phyloP scores from a whole-genome alignment of 2,329 filamentous ascomycete genomes.

The Epichloe uncinata region DNA sequence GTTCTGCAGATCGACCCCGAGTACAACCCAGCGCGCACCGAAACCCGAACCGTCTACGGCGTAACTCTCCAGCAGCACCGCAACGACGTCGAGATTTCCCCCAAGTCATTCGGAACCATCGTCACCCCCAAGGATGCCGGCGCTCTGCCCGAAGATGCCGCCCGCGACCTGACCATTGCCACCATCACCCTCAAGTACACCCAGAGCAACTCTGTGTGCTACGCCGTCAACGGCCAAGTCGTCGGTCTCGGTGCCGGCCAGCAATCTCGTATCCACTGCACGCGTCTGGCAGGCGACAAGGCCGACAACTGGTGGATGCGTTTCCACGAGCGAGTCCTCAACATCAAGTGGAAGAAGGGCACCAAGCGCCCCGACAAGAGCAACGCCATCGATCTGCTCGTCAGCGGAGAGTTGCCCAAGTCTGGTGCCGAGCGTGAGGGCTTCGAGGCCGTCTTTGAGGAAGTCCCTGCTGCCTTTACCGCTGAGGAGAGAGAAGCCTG shows the following conservation, averaged over 20 bases:
- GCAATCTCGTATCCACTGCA: constrained; percentile 97
- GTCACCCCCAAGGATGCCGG: constrained; percentile 71
- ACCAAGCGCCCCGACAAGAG: constrained; percentile 95
- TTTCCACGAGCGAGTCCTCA: constrained; percentile 81
- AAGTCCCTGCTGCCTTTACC: constrained; percentile 72
- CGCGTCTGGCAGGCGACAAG: constrained; percentile 91
- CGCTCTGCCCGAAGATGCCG: constrained; percentile 63
- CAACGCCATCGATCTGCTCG: constrained; percentile 93
- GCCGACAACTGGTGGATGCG: constrained; percentile 99
- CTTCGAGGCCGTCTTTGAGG: constrained; percentile 83
- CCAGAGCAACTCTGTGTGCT: constrained; percentile 98
- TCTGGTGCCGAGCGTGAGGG: constrained; percentile 70
- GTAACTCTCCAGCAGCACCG: constrained; percentile 80
- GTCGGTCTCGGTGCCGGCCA: constrained; percentile 91
- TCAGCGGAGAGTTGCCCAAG: constrained; percentile 78
- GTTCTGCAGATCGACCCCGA: constrained; percentile 87
- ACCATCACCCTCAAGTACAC: constrained; percentile 98
- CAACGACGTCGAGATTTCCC: constrained; percentile 85
- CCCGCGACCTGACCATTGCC: constrained; percentile 83
- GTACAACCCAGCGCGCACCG: constrained; percentile 67
- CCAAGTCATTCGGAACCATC: constrained; percentile 72
- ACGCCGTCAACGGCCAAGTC: constrained; percentile 85
- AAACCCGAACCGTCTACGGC: constrained; percentile 82
- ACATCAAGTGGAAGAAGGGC: constrained; percentile 93
- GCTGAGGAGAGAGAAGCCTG: constrained; percentile 74